Evolutionary conservation across 2,329 filamentous ascomycete species (phyloP).

Genomic region (Metarhizium anisopliae): DNA sequence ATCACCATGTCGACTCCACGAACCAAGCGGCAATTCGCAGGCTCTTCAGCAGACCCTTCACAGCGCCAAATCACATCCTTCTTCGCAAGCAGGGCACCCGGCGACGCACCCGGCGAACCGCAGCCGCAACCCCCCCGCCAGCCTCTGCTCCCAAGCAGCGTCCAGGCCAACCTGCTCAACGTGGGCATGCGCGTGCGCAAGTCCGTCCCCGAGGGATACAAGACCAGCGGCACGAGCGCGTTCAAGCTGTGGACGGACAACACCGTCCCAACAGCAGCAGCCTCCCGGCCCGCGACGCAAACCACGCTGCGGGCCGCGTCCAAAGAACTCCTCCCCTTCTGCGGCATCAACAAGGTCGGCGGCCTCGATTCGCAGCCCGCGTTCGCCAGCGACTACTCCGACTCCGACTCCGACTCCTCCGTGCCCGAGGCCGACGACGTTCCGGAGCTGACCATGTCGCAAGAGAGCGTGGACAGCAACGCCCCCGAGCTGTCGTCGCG

Average conservation of each 20-base stretch:
- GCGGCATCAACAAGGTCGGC: slow-evolving; percentile 68
- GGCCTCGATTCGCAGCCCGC: slow-evolving; percentile 54
- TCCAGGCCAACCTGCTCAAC: slow-evolving; percentile 77
- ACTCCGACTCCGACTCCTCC: slow-evolving; percentile 15
- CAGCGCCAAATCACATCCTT: slow-evolving; percentile 58
- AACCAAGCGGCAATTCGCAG: slow-evolving; percentile 53
- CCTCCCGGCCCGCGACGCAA: slow-evolving; percentile 2
- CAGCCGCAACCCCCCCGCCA: slow-evolving; percentile 15
- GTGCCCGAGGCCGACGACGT: slow-evolving; percentile 29
- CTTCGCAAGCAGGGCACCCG: slow-evolving; percentile 35
- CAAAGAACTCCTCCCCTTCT: slow-evolving; percentile 69
- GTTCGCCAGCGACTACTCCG: slow-evolving; percentile 14
- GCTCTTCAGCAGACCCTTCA: slow-evolving; percentile 46
- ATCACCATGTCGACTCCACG: slow-evolving; percentile 43
- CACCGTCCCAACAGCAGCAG: slow-evolving; percentile 5
- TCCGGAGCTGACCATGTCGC: slow-evolving; percentile 44
- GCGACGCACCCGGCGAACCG: slow-evolving; percentile 24
- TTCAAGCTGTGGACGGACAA: slow-evolving; percentile 43
- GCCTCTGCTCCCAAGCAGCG: slow-evolving; percentile 49
- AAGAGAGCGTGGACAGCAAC: slow-evolving; percentile 39
- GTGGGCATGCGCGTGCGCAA: slow-evolving; percentile 95
- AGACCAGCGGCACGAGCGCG: slow-evolving; percentile 48
- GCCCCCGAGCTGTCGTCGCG: slow-evolving; percentile 21
- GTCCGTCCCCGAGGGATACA: slow-evolving; percentile 88
- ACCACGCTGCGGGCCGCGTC: slow-evolving; percentile 18